A percentile compares a stretch with the other conserved stretches of the same genome.
Conservation (phyloP, 2,329 filamentous ascomycete species). For the Fusarium palustre region DNA sequence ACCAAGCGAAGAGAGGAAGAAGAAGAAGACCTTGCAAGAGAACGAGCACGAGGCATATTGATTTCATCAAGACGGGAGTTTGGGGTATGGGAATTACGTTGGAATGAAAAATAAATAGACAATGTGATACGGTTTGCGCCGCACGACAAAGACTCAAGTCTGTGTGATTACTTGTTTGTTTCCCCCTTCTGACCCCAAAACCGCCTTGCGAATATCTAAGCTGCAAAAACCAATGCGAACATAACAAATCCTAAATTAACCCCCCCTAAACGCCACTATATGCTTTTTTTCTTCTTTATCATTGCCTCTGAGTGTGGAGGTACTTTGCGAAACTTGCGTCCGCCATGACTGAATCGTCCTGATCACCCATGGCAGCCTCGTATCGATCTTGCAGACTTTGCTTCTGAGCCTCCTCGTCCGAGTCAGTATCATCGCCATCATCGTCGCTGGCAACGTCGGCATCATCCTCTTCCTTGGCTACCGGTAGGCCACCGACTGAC, state of each 20-base stretch:
- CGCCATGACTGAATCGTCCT: constrained; percentile 62
- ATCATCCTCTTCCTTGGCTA: constrained; percentile 58
- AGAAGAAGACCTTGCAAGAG: constrained; percentile 15
- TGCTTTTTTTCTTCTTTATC: constrained; percentile 31
- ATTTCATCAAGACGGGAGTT: constrained; percentile 44
- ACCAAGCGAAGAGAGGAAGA: constrained; percentile 24
- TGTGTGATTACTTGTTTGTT: constrained; percentile 31
- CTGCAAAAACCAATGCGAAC: constrained; percentile 29
- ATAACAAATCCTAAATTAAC: constrained; percentile 24
- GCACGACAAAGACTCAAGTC: constrained; percentile 16
- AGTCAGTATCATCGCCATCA: constrained; percentile 66
- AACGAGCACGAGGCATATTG: constrained; percentile 24
- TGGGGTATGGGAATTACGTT: constrained; percentile 39
- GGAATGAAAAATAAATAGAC: constrained; percentile 34
- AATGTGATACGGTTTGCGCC: constrained; percentile 29
- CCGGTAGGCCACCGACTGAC: constrained; percentile 59
- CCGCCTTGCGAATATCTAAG: constrained; percentile 43
- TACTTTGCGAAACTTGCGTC: constrained; percentile 74
- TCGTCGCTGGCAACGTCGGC: constrained; percentile 69
- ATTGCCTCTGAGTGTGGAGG: constrained; percentile 59
- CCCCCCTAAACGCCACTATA: constrained; percentile 41
- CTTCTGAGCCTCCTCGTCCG: constrained; percentile 69
- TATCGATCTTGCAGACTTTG: constrained; percentile 81
- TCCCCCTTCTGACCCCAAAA: constrained; percentile 27
- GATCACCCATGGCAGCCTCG: constrained; percentile 75